Conservation (phyloP, 306 rosid genomes). For the Corylus americana region DNA sequence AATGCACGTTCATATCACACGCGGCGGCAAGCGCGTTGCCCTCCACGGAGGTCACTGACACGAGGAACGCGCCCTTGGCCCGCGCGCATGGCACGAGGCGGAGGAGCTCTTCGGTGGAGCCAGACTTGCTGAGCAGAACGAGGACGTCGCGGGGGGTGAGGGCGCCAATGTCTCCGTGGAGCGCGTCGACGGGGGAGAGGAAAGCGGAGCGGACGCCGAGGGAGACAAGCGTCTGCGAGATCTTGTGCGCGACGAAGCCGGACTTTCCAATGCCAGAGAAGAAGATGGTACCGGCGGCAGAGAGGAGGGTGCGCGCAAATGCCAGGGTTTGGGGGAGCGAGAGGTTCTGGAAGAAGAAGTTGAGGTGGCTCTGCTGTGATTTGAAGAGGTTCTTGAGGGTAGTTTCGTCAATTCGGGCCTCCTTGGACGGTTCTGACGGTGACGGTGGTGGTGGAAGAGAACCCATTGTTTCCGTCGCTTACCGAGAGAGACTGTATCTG, state of each 20-base stretch:
- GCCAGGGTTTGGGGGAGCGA: conserved; percentile 80
- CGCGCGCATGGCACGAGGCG: conserved; percentile 84
- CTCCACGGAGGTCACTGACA: conserved; percentile 69
- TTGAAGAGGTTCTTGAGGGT: conserved; percentile 70
- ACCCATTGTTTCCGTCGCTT: conserved; percentile 31
- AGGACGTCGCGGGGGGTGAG: conserved; percentile 56
- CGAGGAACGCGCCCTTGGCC: conserved; percentile 68
- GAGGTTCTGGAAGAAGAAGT: conserved; percentile 84
- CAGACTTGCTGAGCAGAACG: conserved; percentile 89
- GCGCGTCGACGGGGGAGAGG: conserved; percentile 91
- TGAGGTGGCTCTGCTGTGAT: conserved; percentile 87
- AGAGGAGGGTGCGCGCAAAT: conserved; percentile 74
- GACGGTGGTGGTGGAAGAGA: conserved; percentile 36
- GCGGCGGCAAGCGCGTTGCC: conserved; percentile 53
- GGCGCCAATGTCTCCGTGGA: conserved; percentile 96
- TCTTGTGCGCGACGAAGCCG: conserved; percentile 94
- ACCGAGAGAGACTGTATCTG: not conserved
- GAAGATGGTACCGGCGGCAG: conserved; percentile 72
- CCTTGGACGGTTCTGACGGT: not conserved
- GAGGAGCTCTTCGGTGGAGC: conserved; percentile 85
- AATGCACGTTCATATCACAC: conserved; percentile 84
- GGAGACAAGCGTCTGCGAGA: conserved; percentile 95
- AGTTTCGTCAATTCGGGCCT: conserved; percentile 45
- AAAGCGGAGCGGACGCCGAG: conserved; percentile 78
- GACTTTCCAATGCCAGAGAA: conserved; percentile 96